Evolutionary conservation across 106 monocot genomes (phyloP).

Genomic region (Allium cepa): DNA sequence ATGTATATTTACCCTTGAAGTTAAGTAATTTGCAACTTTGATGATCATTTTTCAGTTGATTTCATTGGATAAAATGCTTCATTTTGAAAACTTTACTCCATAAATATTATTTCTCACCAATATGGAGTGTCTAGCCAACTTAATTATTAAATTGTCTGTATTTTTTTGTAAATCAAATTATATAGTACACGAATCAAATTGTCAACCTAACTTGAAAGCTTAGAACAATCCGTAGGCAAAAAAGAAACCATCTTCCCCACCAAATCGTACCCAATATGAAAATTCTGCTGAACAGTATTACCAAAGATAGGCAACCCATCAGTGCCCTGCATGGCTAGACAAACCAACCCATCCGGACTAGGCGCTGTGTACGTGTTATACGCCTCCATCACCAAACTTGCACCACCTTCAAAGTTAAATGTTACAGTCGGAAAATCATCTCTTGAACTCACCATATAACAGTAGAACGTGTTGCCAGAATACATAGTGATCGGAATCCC

Average conservation of each 20-base stretch:
- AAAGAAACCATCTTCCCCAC: not conserved
- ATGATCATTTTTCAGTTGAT: too few relatives aligned
- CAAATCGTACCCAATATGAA: conserved; percentile 14
- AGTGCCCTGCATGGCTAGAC: conserved; percentile 14
- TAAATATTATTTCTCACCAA: too few relatives aligned
- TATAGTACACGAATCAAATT: too few relatives aligned
- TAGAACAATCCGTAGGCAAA: too few relatives aligned
- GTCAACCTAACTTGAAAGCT: too few relatives aligned
- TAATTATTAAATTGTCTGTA: too few relatives aligned
- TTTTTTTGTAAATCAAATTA: too few relatives aligned
- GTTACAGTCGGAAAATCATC: conserved; percentile 9
- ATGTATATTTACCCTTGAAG: too few relatives aligned
- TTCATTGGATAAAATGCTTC: too few relatives aligned
- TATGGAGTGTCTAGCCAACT: too few relatives aligned
- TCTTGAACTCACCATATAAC: conserved; percentile 6
- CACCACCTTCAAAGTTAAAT: conserved; percentile 14
- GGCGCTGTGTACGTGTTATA: conserved; percentile 15
- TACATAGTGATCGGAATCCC: not conserved
- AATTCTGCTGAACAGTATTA: conserved; percentile 17
- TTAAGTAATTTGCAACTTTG: too few relatives aligned
- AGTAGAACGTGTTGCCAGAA: conserved; percentile 8
- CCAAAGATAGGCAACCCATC: conserved; percentile 9
- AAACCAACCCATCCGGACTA: conserved; percentile 14
- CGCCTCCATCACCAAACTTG: conserved; percentile 6
- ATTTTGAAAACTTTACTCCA: too few relatives aligned